phyloP scores from a whole-genome alignment of 1,284 basidiomycete species.

The Ceratorhiza oryzae-sativae region DNA sequence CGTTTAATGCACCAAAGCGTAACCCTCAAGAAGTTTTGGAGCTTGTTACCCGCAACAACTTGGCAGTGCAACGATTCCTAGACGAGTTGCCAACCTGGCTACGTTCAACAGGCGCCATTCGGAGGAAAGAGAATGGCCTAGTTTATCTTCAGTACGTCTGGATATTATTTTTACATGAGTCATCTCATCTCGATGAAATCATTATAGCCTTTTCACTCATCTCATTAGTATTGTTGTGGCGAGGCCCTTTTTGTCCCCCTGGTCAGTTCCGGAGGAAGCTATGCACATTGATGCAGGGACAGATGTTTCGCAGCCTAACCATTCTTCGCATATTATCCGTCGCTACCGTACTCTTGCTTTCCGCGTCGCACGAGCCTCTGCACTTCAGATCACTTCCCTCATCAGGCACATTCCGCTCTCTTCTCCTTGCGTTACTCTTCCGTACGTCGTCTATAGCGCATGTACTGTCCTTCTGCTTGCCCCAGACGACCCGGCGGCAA shows the following conservation, averaged over 20 bases:
- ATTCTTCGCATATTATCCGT: slow-evolving; percentile 25
- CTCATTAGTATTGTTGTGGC: slow-evolving; percentile 26
- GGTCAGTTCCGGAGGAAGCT: slow-evolving; percentile 8
- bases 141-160: slow-evolving; percentile 31
- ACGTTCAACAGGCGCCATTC: slow-evolving; percentile 28
- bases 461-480: slow-evolving; percentile 25
- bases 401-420: slow-evolving; percentile 37
- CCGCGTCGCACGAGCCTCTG: slow-evolving; percentile 37
- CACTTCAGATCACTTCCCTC: slow-evolving; percentile 28
- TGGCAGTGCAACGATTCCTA: slow-evolving; percentile 30
- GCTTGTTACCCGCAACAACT: slow-evolving; percentile 30
- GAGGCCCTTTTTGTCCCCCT: slow-evolving; percentile 22
- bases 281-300: neutral
- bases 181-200: neutral
- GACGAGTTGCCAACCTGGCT: slow-evolving; percentile 32
- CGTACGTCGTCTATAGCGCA: slow-evolving; percentile 34
- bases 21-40: slow-evolving; percentile 25
- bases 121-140: slow-evolving; percentile 30
- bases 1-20: slow-evolving; percentile 27
- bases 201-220: slow-evolving; percentile 19
- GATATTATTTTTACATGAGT: neutral
- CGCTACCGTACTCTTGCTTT: slow-evolving; percentile 35
- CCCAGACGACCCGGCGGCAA: slow-evolving; percentile 24
- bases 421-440: slow-evolving; percentile 31
- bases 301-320: neutral